Percentiles rank a stretch among this genome's conserved stretches.
Conservation (phyloP, 139 green algal species). For the Coelastrella sp. region DNA sequence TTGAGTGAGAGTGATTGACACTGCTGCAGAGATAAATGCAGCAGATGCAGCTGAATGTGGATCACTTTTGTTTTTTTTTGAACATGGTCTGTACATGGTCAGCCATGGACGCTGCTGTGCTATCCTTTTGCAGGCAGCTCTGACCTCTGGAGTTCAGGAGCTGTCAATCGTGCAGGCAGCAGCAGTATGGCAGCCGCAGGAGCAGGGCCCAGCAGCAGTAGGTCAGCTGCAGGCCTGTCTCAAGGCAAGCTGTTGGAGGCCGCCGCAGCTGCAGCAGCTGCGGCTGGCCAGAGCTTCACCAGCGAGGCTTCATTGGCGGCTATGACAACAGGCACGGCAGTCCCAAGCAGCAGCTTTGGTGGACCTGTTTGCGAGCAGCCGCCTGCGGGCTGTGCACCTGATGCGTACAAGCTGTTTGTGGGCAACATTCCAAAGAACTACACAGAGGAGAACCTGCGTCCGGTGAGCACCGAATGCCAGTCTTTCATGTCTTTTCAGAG, state of each 20-base stretch:
- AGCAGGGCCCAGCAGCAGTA: conserved; percentile 24
- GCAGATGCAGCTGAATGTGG: neutral
- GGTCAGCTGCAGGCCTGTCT: conserved; percentile 9
- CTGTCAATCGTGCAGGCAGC: neutral
- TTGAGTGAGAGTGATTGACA: neutral
- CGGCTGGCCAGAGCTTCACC: neutral
- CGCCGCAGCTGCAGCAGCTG: conserved; percentile 37
- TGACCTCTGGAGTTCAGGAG: neutral
- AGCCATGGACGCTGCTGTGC: neutral
- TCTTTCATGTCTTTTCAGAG: neutral
- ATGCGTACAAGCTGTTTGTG: conserved; percentile 72
- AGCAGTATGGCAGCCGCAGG: neutral
- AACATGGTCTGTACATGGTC: neutral
- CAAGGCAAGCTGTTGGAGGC: conserved; percentile 33
- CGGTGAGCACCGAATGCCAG: neutral
- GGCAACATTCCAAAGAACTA: conserved; percentile 77
- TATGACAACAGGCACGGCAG: neutral
- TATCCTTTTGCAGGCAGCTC: neutral
- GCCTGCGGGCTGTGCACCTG: conserved; percentile 47
- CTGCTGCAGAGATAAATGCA: neutral
- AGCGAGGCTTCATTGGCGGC: neutral
- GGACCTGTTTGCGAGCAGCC: conserved; percentile 45
- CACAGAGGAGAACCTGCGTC: conserved; percentile 65
- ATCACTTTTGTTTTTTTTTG: neutral
- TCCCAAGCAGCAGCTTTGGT: neutral